phyloP scores from a whole-genome alignment of 176 grass and related monocot genomes.

The Phoenix dactylifera region DNA sequence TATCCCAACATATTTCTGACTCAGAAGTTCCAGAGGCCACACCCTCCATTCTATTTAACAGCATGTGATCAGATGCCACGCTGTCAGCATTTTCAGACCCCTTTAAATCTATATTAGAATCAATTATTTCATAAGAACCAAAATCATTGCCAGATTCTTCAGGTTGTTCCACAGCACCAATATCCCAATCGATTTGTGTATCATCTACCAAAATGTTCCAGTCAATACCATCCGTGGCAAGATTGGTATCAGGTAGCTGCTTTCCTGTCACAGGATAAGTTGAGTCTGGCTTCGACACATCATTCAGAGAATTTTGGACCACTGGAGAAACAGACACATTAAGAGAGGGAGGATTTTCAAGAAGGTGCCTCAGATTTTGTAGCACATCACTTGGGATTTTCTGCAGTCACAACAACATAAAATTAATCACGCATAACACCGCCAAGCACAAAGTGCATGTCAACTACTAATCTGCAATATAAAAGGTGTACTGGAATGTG shows the following conservation, averaged over 20 bases:
- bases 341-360: conserved; percentile 59
- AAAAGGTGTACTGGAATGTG: too few species aligned
- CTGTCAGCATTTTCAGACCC: conserved; percentile 43
- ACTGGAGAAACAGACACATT: conserved; percentile 59
- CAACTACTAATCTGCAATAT: too few species aligned
- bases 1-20: conserved; percentile 70
- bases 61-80: conserved; percentile 23
- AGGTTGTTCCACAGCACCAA: conserved; percentile 59
- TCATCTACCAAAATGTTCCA: conserved; percentile 82
- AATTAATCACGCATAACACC: conserved; percentile 8
- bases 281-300: conserved; percentile 23
- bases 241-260: conserved; percentile 29
- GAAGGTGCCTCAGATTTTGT: conserved; percentile 49
- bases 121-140: conserved; percentile 73
- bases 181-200: conserved; percentile 85
- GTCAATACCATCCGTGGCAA: conserved; percentile 55
- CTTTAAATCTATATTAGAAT: conserved; percentile 51
- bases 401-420: conserved; percentile 40
- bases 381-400: conserved; percentile 36
- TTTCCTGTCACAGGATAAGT: conserved; percentile 11
- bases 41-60: conserved; percentile 28
- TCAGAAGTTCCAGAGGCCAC: conserved; percentile 24
- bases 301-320: conserved; percentile 48
- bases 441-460: too few species aligned
- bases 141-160: conserved; percentile 63